These are phyloP conservation scores for Cystobasidium onofrii DNA, from an alignment of 768 basidiomycete genomes.

Conservation along the genomic window DNA sequence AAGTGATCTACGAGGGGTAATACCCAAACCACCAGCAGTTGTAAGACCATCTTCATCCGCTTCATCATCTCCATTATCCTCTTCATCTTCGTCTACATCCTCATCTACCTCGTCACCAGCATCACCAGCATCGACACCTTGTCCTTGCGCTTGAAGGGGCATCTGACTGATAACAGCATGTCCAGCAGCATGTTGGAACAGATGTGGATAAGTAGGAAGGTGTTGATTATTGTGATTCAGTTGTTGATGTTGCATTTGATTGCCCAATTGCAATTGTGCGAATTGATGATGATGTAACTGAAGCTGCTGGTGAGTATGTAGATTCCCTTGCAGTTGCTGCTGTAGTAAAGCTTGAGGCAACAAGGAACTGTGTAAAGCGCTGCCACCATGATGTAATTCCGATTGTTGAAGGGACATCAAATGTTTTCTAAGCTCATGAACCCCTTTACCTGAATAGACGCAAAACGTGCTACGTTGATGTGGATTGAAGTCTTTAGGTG, in stretches of 20 bases:
- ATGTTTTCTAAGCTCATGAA: slow-evolving; percentile 69
- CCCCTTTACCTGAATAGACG: slow-evolving; percentile 89
- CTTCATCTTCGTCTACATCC: slow-evolving; percentile 9
- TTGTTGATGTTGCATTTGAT: background rate
- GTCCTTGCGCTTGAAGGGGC: background rate
- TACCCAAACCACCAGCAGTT: background rate
- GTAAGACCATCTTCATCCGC: slow-evolving; percentile 14
- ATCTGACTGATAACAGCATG: slow-evolving; percentile 3
- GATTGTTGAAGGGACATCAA: slow-evolving; percentile 45
- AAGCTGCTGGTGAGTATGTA: background rate
- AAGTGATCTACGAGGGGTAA: background rate
- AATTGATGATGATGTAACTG: background rate
- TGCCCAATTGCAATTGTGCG: slow-evolving; percentile 10
- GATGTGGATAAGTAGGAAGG: background rate
- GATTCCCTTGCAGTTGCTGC: background rate
- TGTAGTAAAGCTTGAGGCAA: background rate
- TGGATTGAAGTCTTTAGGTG: slow-evolving; percentile 85
- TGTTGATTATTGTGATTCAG: background rate
- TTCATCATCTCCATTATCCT: slow-evolving; percentile 13
- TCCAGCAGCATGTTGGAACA: background rate
- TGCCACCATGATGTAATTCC: background rate
- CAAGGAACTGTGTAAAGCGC: background rate
- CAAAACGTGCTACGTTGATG: slow-evolving; percentile 85
- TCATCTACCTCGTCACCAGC: slow-evolving; percentile 7
- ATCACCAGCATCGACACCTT: background rate